These are phyloP conservation scores for Pisolithus sp. DNA, from an alignment of 768 basidiomycete genomes.

Conservation along the genomic window DNA sequence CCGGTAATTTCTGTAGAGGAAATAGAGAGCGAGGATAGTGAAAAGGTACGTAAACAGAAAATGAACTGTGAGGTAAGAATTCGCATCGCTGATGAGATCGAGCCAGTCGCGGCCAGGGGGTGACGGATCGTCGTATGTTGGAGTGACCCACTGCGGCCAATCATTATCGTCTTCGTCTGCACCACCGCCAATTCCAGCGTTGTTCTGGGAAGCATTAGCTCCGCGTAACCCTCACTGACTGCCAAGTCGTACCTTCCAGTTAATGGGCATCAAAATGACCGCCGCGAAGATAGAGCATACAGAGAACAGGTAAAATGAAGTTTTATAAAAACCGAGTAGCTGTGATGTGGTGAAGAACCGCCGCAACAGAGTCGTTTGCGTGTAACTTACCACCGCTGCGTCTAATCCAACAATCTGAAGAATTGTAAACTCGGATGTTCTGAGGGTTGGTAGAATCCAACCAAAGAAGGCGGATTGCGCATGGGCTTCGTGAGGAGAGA, in stretches of 20 bases:
- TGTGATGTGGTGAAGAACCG: conserved; percentile 25
- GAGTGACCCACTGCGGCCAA: conserved; percentile 37
- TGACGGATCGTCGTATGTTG: conserved; percentile 14
- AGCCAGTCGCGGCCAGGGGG: conserved; percentile 58
- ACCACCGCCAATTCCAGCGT: conserved; percentile 60
- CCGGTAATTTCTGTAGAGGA: conserved; percentile 84
- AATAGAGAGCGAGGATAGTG: conserved; percentile 78
- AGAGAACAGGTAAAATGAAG: conserved; percentile 87
- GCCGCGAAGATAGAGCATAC: conserved; percentile 78
- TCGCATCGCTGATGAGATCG: conserved; percentile 85
- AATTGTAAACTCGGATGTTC: conserved; percentile 86
- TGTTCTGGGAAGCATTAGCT: conserved; percentile 42
- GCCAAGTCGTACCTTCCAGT: conserved; percentile 65
- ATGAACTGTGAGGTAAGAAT: conserved; percentile 83
- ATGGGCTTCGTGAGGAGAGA: conserved; percentile 91
- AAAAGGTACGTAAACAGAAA: conserved; percentile 93
- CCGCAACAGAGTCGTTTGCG: neutral
- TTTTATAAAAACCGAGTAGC: conserved; percentile 94
- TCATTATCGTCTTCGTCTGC: conserved; percentile 34
- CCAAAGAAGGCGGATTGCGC: conserved; percentile 84
- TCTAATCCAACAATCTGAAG: conserved; percentile 96
- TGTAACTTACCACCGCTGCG: conserved; percentile 78
- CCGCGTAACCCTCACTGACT: neutral
- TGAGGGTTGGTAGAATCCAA: conserved; percentile 91
- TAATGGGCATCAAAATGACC: conserved; percentile 88